A percentile compares a stretch with the other conserved stretches of the same genome.
These are phyloP conservation scores for Russula abietina DNA, from an alignment of 768 basidiomycete genomes.

Conservation along the genomic window DNA sequence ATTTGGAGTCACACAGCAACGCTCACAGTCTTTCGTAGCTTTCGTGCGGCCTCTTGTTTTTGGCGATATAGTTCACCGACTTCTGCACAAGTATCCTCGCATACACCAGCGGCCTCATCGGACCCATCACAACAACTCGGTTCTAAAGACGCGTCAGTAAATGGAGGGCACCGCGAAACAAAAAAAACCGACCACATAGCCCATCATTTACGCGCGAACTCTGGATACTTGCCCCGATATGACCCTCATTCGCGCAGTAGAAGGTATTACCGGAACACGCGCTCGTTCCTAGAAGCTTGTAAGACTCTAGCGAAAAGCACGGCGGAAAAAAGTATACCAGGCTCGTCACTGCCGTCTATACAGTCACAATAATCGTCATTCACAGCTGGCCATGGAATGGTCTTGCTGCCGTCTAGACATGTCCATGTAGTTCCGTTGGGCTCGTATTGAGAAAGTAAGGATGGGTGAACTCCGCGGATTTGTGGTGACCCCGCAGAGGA, in stretches of 20 bases:
- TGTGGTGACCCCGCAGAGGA: slow-evolving; percentile 34
- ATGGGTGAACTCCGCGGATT: slow-evolving; percentile 53
- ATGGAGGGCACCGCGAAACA: not conserved
- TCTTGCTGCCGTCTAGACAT: slow-evolving; percentile 75
- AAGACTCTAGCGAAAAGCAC: not conserved
- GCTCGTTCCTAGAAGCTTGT: slow-evolving; percentile 56
- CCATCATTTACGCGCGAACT: slow-evolving; percentile 88
- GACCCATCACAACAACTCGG: slow-evolving; percentile 93
- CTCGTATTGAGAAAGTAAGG: slow-evolving; percentile 49
- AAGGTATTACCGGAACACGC: slow-evolving; percentile 74
- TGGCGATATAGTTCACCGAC: slow-evolving; percentile 65
- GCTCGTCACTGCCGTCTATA: slow-evolving; percentile 91
- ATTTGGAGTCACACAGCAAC: not conserved
- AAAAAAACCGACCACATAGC: slow-evolving; percentile 66
- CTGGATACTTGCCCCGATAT: slow-evolving; percentile 73
- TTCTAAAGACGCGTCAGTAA: slow-evolving; percentile 45
- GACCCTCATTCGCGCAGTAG: slow-evolving; percentile 84
- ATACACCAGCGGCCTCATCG: slow-evolving; percentile 79
- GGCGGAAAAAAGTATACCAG: slow-evolving; percentile 49
- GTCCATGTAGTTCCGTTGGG: slow-evolving; percentile 51
- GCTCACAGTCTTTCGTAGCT: slow-evolving; percentile 73
- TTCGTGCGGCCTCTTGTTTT: slow-evolving; percentile 65
- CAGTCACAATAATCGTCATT: slow-evolving; percentile 98
- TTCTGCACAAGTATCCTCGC: slow-evolving; percentile 69
- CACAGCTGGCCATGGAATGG: slow-evolving; percentile 72